These are phyloP conservation scores for Oldenlandia corymbosa DNA, from an alignment of 257 asterid genomes.

Conservation along the genomic window DNA sequence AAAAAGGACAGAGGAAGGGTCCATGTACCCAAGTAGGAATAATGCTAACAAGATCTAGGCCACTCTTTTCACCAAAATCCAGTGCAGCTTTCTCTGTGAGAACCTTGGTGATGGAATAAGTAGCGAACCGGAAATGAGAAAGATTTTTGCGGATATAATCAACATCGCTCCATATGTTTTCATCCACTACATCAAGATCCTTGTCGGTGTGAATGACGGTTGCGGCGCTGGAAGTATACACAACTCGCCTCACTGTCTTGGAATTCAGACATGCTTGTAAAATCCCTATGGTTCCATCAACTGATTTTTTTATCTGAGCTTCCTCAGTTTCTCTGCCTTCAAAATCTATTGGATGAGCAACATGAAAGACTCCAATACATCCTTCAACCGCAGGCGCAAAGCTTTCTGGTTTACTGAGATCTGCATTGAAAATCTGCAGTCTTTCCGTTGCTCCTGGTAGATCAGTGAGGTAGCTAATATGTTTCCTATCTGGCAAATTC, in stretches of 20 bases:
- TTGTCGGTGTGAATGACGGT: conserved; percentile 8
- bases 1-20: conserved; percentile 45
- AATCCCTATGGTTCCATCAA: conserved; percentile 32
- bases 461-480: conserved; percentile 46
- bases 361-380: conserved; percentile 65
- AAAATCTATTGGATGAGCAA: conserved; percentile 61
- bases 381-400: conserved; percentile 50
- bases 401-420: conserved; percentile 42
- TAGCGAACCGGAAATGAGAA: not conserved
- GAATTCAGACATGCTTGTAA: conserved; percentile 42
- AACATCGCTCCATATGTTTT: conserved; percentile 35
- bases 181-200: conserved; percentile 22
- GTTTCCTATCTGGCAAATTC: conserved; percentile 33
- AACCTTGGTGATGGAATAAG: conserved; percentile 46
- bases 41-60: conserved; percentile 44
- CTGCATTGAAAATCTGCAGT: conserved; percentile 50
- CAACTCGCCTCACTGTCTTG: conserved; percentile 44
- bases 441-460: conserved; percentile 49
- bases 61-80: conserved; percentile 40
- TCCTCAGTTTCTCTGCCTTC: conserved; percentile 44
- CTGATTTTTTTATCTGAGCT: conserved; percentile 21
- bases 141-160: conserved; percentile 19
- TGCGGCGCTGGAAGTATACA: conserved; percentile 34
- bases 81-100: conserved; percentile 47
- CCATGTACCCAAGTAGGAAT: conserved; percentile 52